phyloP scores from a whole-genome alignment of 2,329 filamentous ascomycete genomes.

The Paecilomyces niveus region DNA sequence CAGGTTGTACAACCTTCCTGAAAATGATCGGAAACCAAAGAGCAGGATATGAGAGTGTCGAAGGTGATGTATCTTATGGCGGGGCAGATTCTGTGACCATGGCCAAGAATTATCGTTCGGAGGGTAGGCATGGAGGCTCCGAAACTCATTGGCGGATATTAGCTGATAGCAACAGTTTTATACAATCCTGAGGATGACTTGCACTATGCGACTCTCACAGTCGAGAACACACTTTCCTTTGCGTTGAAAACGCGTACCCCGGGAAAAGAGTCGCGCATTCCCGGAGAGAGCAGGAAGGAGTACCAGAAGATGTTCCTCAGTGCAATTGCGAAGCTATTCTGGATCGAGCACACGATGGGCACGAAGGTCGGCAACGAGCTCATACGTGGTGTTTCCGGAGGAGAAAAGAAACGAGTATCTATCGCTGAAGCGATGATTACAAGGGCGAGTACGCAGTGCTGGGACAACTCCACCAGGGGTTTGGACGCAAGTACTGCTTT shows the following conservation, averaged over 20 bases:
- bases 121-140: constrained; percentile 18
- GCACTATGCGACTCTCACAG: constrained; percentile 71
- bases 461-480: constrained; percentile 70
- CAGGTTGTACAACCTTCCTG: constrained; percentile 69
- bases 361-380: constrained; percentile 72
- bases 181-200: constrained; percentile 74
- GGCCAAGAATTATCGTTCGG: constrained; percentile 42
- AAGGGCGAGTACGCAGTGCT: constrained; percentile 59
- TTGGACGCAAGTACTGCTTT: constrained; percentile 67
- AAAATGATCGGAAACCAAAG: constrained; percentile 71
- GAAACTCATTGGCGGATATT: constrained; percentile 9
- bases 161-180: constrained; percentile 42
- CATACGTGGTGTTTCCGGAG: constrained; percentile 63
- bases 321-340: constrained; percentile 64
- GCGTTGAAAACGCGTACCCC: constrained; percentile 64
- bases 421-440: constrained; percentile 72
- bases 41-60: constrained; percentile 52
- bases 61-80: constrained; percentile 51
- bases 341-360: constrained; percentile 62
- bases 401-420: constrained; percentile 71
- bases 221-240: constrained; percentile 67
- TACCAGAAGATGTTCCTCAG: constrained; percentile 57
- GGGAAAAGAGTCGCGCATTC: constrained; percentile 51
- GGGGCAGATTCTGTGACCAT: constrained; percentile 47
- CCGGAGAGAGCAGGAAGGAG: constrained; percentile 54